A percentile compares a stretch with the other conserved stretches of the same genome.
Evolutionary conservation across 2,329 filamentous ascomycete genomes (phyloP).

Genomic region (Ceratocystis lukuohia): DNA sequence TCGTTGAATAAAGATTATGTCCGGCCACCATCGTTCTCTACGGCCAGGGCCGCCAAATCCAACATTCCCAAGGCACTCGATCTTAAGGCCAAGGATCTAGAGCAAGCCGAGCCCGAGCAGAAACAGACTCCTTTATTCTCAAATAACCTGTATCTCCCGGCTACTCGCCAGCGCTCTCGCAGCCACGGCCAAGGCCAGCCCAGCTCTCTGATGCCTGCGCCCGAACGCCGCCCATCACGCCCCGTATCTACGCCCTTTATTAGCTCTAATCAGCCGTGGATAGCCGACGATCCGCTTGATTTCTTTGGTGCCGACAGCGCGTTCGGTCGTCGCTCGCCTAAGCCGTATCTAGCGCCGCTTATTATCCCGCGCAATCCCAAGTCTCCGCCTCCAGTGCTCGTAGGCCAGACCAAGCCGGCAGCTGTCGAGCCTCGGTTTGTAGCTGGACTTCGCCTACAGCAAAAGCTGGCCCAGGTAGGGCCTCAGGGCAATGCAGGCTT

Average conservation of each 20-base stretch:
- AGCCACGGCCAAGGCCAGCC: background rate
- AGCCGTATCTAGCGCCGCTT: conserved; percentile 10
- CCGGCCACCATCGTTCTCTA: background rate
- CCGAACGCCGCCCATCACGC: background rate
- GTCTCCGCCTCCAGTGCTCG: background rate
- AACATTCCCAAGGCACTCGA: background rate
- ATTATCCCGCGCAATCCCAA: conserved; percentile 13
- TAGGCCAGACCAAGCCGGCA: background rate
- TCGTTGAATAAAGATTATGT: background rate
- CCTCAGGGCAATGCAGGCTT: background rate
- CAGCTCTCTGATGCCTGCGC: background rate
- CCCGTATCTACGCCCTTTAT: conserved; percentile 16
- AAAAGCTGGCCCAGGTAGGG: conserved; percentile 2
- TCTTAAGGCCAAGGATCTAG: background rate
- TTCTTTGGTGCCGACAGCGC: background rate
- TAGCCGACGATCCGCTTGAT: conserved; percentile 12
- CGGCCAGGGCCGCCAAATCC: background rate
- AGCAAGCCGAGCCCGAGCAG: background rate
- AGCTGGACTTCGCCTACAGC: conserved; percentile 15
- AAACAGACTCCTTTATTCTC: conserved; percentile 16
- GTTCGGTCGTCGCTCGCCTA: background rate
- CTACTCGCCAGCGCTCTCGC: conserved; percentile 12
- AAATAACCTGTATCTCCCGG: conserved; percentile 17
- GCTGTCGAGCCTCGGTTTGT: conserved; percentile 14
- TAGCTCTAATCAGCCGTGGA: conserved; percentile 16